A percentile compares a stretch with the other conserved stretches of the same genome.
Evolutionary conservation across 2,329 filamentous ascomycete species (phyloP).

Genomic region (Fusarium veterinarium): DNA sequence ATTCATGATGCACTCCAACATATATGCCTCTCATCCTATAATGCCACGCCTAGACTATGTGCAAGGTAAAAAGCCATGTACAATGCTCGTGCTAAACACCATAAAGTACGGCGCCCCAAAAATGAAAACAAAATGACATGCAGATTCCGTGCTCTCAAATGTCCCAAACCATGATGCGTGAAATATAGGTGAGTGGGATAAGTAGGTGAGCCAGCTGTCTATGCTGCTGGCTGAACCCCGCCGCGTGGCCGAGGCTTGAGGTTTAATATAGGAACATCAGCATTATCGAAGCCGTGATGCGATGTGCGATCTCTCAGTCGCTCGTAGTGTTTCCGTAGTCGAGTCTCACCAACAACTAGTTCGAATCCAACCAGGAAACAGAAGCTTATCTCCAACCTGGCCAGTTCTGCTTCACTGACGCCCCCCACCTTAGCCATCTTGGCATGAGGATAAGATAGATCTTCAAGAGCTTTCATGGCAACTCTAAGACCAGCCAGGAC

Average conservation of each 20-base stretch:
- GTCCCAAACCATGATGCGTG: constrained; percentile 1
- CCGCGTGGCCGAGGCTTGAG: constrained; percentile 41
- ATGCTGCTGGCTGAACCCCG: constrained; percentile 31
- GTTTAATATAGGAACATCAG: constrained; percentile 47
- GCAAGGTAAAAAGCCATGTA: constrained; percentile 26
- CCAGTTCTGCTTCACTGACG: constrained; percentile 83
- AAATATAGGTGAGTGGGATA: background rate
- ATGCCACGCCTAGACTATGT: constrained; percentile 26
- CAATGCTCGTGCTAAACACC: constrained; percentile 13
- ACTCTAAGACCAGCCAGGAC: constrained; percentile 86
- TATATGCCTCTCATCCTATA: constrained; percentile 18
- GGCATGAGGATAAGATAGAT: constrained; percentile 85
- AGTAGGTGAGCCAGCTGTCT: background rate
- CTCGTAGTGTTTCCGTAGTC: constrained; percentile 50
- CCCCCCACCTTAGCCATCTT: constrained; percentile 90
- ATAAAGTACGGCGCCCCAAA: background rate
- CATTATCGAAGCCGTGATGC: constrained; percentile 38
- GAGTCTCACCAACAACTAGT: constrained; percentile 64
- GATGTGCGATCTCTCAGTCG: constrained; percentile 47
- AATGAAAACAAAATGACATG: constrained; percentile 13
- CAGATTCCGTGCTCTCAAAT: constrained; percentile 4
- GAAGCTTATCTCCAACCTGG: constrained; percentile 87
- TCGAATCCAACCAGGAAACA: constrained; percentile 90
- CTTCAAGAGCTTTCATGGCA: constrained; percentile 95
- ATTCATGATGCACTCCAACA: constrained; percentile 28